Evolutionary conservation across 257 asterid species (phyloP).

Genomic region (Solanum clarkiae): DNA sequence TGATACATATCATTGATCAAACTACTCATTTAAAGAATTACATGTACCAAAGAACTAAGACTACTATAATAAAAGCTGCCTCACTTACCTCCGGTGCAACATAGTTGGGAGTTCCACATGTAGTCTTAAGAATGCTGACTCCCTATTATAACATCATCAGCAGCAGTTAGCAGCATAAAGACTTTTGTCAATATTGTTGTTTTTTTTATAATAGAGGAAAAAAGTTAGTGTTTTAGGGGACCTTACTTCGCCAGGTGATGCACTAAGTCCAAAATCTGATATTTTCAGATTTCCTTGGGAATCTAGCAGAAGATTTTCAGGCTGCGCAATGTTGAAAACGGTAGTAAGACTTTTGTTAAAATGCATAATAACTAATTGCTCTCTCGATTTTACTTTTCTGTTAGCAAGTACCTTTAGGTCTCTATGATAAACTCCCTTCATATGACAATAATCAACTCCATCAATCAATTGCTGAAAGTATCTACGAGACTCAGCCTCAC

Average conservation of each 20-base stretch:
- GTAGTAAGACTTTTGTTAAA: constrained; percentile 6
- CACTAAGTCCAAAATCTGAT: constrained; percentile 98
- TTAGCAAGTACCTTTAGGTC: constrained; percentile 68
- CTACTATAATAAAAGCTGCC: neutral
- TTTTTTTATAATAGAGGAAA: neutral
- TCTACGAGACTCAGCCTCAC: constrained; percentile 91
- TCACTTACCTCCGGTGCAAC: constrained; percentile 92
- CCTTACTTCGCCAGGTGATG: constrained; percentile 76
- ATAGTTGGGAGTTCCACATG: constrained; percentile 98
- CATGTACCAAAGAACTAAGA: neutral
- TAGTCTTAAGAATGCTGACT: constrained; percentile 76
- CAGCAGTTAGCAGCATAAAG: constrained; percentile 15
- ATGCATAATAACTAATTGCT: neutral
- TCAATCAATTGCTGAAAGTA: constrained; percentile 97
- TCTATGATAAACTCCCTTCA: constrained; percentile 89
- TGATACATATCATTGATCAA: neutral
- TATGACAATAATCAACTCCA: constrained; percentile 96
- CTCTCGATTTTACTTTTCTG: neutral
- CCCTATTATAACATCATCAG: constrained; percentile 37
- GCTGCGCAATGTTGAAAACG: constrained; percentile 41
- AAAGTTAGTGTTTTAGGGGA: neutral
- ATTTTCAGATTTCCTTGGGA: constrained; percentile 91
- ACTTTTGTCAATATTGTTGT: neutral
- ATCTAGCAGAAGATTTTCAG: constrained; percentile 90
- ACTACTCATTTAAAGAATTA: neutral